A percentile compares a stretch with the other conserved stretches of the same genome.
phyloP scores from a whole-genome alignment of 768 basidiomycete genomes.

The Hypholoma sublateritium region DNA sequence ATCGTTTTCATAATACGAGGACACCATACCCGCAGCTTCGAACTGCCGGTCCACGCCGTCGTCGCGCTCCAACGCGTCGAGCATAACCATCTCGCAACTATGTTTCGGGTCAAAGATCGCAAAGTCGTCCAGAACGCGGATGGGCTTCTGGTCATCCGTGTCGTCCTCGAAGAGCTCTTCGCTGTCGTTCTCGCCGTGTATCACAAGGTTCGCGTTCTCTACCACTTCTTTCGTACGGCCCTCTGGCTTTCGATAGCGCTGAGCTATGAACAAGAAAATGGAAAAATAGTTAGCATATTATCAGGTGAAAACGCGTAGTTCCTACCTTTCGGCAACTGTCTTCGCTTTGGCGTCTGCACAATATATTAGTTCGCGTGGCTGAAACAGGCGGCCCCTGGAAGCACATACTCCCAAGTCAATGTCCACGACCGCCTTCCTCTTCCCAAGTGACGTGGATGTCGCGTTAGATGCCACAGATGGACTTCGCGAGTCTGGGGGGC shows the following conservation, averaged over 20 bases:
- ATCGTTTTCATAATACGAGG: conserved; percentile 46
- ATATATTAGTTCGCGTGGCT: not conserved
- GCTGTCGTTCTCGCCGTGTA: conserved; percentile 32
- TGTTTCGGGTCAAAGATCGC: conserved; percentile 56
- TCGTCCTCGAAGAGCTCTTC: conserved; percentile 22
- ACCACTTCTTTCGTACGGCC: conserved; percentile 24
- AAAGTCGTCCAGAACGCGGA: conserved; percentile 60
- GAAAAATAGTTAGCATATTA: not conserved
- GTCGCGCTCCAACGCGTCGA: conserved; percentile 45
- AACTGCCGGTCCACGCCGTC: conserved; percentile 40
- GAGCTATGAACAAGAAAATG: not conserved
- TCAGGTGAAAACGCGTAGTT: not conserved
- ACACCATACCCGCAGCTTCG: conserved; percentile 57
- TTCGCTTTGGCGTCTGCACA: not conserved
- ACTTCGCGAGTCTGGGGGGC: not conserved
- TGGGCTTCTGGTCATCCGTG: conserved; percentile 46
- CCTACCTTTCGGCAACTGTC: not conserved
- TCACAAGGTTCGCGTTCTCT: conserved; percentile 35
- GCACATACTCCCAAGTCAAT: conserved; percentile 20
- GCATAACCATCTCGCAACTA: conserved; percentile 44
- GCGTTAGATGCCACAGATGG: conserved; percentile 10
- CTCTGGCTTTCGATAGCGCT: not conserved
- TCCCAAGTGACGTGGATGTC: conserved; percentile 19
- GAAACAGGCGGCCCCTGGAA: not conserved
- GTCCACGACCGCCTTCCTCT: conserved; percentile 15